Base-by-base conservation (phyloP, 228 moss, liverwort and hornwort species). In the Sphagnum magellanicum region DNA sequence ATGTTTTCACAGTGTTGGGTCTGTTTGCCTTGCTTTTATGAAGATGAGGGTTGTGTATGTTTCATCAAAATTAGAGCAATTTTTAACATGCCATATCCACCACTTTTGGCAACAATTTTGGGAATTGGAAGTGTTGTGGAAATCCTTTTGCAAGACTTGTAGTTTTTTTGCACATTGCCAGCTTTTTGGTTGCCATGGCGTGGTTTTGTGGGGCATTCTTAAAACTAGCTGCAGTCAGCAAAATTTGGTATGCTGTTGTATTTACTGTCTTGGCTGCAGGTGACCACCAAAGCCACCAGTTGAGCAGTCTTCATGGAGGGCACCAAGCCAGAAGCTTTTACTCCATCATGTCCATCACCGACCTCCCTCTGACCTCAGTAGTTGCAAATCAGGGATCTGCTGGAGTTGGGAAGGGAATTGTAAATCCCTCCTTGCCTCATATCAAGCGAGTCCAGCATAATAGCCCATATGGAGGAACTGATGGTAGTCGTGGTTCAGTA, bases 391-490 rank as follows among this genome's bases (percentile, higher is more conserved):
- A 61, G 68, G 82, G 77, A 65, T 16, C 72, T 57, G 82, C 75
- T 68, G 70, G 67, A 52, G 48, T 75, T 49, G 60, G 75, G 66
- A 77, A 77, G 67, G 63, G 61, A 63, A 64, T 68, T 73, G 17
- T 52, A 58, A 55, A 77, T 48, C 48, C 79, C 77, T 83, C 90
- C 53, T 83, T 82, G 48, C 75, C 84, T 66, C 89, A 91, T 53
- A 75, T 90, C 66, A 91, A 97, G 65, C 81, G 80, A 14, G 79
- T 90, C 64, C 86, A 87, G 67, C 88, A 79, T 67, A 81, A 2
- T 32, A 32, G 78, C 62, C 92, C 87, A 78, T 81, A 86, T 67
- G 82, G 74, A 73, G 74, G 69, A 53, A 79, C 57, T 75, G 78
- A 65, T 62, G 60, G 78, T 53, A 79, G 75, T 67, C 81, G 77